Percentiles rank a stretch among this genome's conserved stretches.
Conservation (phyloP, 2,329 filamentous ascomycete species). For the Alternaria viburni region DNA sequence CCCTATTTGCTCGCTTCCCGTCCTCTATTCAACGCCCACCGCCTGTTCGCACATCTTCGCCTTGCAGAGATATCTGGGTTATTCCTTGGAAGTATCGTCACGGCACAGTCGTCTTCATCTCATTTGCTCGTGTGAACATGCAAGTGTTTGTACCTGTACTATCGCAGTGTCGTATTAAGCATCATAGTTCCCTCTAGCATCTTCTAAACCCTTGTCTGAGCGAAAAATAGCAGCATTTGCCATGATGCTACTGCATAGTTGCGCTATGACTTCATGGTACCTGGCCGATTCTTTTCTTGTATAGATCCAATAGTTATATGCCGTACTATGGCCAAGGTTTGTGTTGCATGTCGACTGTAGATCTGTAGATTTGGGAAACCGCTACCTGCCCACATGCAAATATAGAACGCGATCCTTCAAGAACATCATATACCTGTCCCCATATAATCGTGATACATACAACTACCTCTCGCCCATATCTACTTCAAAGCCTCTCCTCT, state of each 20-base stretch:
- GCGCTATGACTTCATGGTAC: background rate
- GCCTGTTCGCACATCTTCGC: conserved; percentile 11
- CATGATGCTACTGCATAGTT: background rate
- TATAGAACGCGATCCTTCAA: background rate
- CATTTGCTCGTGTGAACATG: background rate
- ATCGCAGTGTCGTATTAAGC: background rate
- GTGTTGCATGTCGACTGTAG: background rate
- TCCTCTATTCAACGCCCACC: conserved; percentile 8
- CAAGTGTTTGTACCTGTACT: background rate
- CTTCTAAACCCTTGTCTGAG: background rate
- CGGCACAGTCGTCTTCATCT: background rate
- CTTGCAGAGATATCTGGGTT: background rate
- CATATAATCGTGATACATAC: background rate
- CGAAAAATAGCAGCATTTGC: background rate
- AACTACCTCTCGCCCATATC: background rate
- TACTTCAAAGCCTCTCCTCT: background rate
- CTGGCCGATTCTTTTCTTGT: background rate
- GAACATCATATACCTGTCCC: background rate
- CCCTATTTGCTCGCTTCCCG: conserved; percentile 13
- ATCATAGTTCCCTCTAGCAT: background rate
- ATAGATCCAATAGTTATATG: background rate
- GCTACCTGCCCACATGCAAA: background rate
- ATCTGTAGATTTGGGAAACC: background rate
- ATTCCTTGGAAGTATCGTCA: background rate
- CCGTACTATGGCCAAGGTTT: background rate